A percentile compares a stretch with the other conserved stretches of the same genome.
These are phyloP conservation scores for Quercus suber DNA, from an alignment of 306 rosid genomes.

Conservation along the genomic window DNA sequence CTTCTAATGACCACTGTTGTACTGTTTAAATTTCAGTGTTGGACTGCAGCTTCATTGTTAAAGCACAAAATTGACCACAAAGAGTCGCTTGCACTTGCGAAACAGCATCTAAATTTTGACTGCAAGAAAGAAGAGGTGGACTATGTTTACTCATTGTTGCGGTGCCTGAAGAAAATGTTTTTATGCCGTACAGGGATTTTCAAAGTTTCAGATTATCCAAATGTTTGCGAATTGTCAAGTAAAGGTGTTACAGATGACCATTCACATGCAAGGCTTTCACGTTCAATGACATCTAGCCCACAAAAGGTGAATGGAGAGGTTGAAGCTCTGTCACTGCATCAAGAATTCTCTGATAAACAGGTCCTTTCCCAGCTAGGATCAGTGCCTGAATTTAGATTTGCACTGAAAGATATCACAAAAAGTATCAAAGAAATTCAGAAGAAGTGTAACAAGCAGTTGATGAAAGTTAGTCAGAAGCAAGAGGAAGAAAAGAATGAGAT, in stretches of 20 bases:
- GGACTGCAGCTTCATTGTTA: constrained; percentile 68
- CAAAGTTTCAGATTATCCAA: constrained; percentile 29
- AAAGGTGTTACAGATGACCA: constrained; percentile 5
- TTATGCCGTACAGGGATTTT: constrained; percentile 30
- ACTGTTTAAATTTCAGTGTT: constrained; percentile 53
- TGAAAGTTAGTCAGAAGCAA: constrained; percentile 44
- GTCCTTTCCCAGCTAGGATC: constrained; percentile 15
- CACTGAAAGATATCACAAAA: constrained; percentile 12
- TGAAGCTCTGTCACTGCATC: constrained; percentile 12
- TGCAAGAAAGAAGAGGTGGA: constrained; percentile 67
- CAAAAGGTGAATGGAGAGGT: constrained; percentile 5
- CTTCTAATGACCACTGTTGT: constrained; percentile 2
- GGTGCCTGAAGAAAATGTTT: constrained; percentile 67
- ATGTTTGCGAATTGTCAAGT: constrained; percentile 10
- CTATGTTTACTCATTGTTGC: constrained; percentile 50
- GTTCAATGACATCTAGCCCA: background rate
- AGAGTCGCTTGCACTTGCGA: constrained; percentile 60
- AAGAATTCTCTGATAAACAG: constrained; percentile 23
- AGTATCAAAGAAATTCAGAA: constrained; percentile 55
- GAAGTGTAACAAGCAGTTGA: constrained; percentile 41
- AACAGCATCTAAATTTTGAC: constrained; percentile 49
- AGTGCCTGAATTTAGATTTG: constrained; percentile 10
- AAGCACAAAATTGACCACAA: constrained; percentile 58
- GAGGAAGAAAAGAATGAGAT: constrained; percentile 24
- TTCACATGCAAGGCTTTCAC: background rate